Evolutionary conservation across 73 alveolate species (phyloP).

Genomic region (Paramecium sonneborni): DNA sequence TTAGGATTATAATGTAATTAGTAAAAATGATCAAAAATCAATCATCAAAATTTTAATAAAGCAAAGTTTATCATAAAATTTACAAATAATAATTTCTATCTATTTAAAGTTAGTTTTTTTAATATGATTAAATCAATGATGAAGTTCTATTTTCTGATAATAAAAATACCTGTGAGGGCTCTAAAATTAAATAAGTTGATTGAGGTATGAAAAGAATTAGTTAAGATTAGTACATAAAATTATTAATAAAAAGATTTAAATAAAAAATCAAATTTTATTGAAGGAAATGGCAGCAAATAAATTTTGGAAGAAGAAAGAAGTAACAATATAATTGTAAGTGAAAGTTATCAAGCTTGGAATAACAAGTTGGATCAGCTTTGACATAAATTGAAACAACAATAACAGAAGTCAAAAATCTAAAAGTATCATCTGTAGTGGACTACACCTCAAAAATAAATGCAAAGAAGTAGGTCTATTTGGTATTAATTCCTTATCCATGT

Average conservation of each 20-base stretch:
- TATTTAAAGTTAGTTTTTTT: neutral
- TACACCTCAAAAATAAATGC: constrained; percentile 10
- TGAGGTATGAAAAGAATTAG: neutral
- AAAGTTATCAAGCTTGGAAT: constrained; percentile 17
- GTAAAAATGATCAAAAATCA: no score
- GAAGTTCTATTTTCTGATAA: neutral
- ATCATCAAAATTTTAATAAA: no score
- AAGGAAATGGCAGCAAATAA: constrained; percentile 34
- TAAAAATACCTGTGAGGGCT: neutral
- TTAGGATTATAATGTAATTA: no score
- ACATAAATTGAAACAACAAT: neutral
- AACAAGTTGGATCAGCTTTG: constrained; percentile 24
- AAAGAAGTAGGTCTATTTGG: constrained; percentile 34
- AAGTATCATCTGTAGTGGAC: constrained; percentile 32
- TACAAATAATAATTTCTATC: neutral
- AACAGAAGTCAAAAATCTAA: neutral
- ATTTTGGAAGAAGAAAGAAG: constrained; percentile 57
- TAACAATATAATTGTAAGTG: neutral
- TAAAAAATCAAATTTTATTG: constrained; percentile 18
- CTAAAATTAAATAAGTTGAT: neutral
- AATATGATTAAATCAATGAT: neutral
- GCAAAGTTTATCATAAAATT: no score
- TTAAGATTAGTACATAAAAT: neutral
- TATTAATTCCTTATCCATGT: constrained; percentile 43
- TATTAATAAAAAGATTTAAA: constrained; percentile 43